phyloP scores from a whole-genome alignment of 441 rosid species.

The Raphanus hybrid region DNA sequence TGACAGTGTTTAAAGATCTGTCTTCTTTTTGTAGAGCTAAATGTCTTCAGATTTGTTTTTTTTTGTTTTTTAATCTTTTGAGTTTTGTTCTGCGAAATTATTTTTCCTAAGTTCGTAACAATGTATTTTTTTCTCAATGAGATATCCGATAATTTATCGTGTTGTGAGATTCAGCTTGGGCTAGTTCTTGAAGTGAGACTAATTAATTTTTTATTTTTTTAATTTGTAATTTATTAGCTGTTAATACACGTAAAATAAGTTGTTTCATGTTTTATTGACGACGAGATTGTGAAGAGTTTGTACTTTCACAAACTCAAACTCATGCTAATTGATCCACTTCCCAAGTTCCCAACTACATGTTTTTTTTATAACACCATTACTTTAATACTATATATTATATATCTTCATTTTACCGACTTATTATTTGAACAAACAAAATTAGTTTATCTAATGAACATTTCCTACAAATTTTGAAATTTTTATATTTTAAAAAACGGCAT shows the following conservation, averaged over 20 bases:
- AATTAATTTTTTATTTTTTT: not conserved
- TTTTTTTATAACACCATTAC: no score
- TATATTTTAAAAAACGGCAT: no score
- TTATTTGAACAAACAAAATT: not conserved
- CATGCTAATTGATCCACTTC: conserved; percentile 36
- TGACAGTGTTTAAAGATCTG: conserved; percentile 27
- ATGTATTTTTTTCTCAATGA: not conserved
- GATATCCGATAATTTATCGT: not conserved
- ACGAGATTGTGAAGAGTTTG: conserved; percentile 14
- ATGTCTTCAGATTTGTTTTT: not conserved
- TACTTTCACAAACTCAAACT: conserved; percentile 37
- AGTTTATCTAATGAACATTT: not conserved
- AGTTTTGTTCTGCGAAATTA: not conserved
- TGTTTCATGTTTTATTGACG: conserved; percentile 44
- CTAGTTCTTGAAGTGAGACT: conserved; percentile 28
- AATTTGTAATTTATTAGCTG: conserved; percentile 4
- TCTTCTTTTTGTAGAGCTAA: not conserved
- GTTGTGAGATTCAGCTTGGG: conserved; percentile 39
- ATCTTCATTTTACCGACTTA: not conserved
- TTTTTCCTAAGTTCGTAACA: not conserved
- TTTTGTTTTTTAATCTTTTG: not conserved
- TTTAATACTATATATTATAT: not conserved
- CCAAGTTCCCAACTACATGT: conserved; percentile 22
- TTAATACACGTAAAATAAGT: conserved; percentile 36
- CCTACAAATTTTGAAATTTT: no score